Evolutionary conservation across 2,329 filamentous ascomycete species (phyloP), one percentile per base, ranked within the genome.

Genomic region (Aureobasidium sp.): DNA sequence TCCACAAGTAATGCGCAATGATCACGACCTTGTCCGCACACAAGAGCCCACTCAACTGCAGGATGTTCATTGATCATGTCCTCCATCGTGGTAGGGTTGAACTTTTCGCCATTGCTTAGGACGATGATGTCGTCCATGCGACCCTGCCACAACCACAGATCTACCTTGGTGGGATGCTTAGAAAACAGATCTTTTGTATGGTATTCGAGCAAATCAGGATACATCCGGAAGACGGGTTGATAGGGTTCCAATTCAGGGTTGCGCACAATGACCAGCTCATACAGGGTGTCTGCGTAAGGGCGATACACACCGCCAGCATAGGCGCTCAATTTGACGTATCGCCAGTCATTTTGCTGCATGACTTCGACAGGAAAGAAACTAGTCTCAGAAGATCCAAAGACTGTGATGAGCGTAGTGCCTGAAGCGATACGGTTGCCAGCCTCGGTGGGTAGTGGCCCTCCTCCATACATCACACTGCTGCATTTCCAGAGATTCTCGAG

Each of bases 201-300:
- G 40, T 68, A 71, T 44, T 69, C 68, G 2, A 68, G 35, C 11
- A 68, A 27, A 11, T 71, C 66, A 1, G 72, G 71, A 59, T 73
- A 74, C 2, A 67, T 70, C 56, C 52, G 45, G 64, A 69, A 69
- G 40, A 67, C 64, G 14, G 67, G 68, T 65, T 73, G 68, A 6
- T 65, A 68, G 47, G 42, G 56, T 24, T 35, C 31, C 53, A 60
- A 24, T 73, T 64, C 45, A 24, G 69, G 57, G 5, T 73, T 68
- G 8, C 73, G 72, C 59, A 70, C 64, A 17, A 77, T 66, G 63
- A 71, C 72, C 37, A 74, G 70, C 62, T 77, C 75, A 49, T 71
- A 74, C 1, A 71, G 62, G 24, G 59, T 56, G 24, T 70, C 66
- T 1, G 48, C 31, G 24, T 45, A 53, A 11, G 48, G 61, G 33